A percentile compares a stretch with the other conserved stretches of the same genome.
Conservation (phyloP, 2,329 filamentous ascomycete genomes). For the Diaporthe batatas region DNA sequence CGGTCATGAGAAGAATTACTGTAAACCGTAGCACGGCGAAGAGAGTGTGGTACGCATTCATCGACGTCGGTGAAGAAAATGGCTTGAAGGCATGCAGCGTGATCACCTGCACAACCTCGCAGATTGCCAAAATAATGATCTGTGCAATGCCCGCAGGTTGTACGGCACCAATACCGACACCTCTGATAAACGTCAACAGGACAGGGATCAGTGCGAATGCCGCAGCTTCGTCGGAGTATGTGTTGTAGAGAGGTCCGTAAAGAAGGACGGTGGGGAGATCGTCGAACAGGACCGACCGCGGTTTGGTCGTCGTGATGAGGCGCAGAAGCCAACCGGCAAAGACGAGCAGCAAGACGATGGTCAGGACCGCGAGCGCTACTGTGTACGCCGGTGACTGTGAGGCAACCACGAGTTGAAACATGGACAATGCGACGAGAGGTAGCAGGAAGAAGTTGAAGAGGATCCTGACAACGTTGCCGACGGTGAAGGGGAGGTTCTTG, state of each 20-base stretch:
- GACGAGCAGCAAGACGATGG: conserved; percentile 78
- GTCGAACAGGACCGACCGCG: conserved; percentile 90
- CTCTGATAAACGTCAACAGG: conserved; percentile 85
- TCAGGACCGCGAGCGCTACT: conserved; percentile 80
- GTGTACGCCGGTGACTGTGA: conserved; percentile 75
- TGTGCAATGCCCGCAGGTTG: conserved; percentile 95
- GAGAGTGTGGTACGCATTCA: conserved; percentile 94
- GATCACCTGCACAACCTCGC: conserved; percentile 90
- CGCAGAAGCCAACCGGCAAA: conserved; percentile 85
- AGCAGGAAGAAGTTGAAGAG: conserved; percentile 94
- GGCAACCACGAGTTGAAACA: conserved; percentile 90
- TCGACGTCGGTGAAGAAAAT: conserved; percentile 91
- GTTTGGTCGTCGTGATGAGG: conserved; percentile 83
- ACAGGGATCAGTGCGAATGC: conserved; percentile 91
- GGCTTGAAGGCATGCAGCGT: conserved; percentile 91
- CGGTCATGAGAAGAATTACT: conserved; percentile 80
- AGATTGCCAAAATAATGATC: conserved; percentile 91
- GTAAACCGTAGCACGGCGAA: conserved; percentile 84
- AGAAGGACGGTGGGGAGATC: conserved; percentile 89
- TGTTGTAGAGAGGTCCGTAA: conserved; percentile 97
- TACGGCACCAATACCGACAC: conserved; percentile 91
- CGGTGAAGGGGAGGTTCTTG: conserved; percentile 91
- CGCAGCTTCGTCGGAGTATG: conserved; percentile 92
- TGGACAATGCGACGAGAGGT: conserved; percentile 86
- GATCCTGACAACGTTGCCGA: conserved; percentile 84